phyloP scores from a whole-genome alignment of 2,329 filamentous ascomycete genomes.

The Trichophaea hybrida region DNA sequence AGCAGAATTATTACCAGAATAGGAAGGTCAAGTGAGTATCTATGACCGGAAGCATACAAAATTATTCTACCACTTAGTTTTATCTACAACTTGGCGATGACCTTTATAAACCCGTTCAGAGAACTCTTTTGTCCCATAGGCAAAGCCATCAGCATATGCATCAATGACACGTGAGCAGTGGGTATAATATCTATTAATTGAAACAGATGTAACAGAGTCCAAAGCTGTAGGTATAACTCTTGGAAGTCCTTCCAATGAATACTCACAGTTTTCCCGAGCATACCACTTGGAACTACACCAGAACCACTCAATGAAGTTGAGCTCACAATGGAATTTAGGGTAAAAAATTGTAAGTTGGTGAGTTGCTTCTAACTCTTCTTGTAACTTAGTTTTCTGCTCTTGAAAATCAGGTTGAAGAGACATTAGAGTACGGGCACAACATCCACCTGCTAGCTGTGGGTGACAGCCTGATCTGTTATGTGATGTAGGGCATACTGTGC shows the following conservation, averaged over 20 bases:
- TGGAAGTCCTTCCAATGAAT: slow-evolving; percentile 1
- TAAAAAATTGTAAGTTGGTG: slow-evolving; percentile 6
- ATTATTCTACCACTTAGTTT: too few relatives aligned
- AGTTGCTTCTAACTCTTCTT: slow-evolving; percentile 1
- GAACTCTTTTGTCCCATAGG: too few relatives aligned
- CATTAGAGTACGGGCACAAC: background rate
- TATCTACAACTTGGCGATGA: slow-evolving; percentile 6
- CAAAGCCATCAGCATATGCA: too few relatives aligned
- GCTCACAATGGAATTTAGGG: too few relatives aligned
- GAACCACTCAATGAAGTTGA: slow-evolving; percentile 10
- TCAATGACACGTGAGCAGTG: too few relatives aligned
- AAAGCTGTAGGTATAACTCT: too few relatives aligned
- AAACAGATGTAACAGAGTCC: too few relatives aligned
- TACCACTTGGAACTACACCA: too few relatives aligned
- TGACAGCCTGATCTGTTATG: background rate
- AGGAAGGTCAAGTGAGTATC: too few relatives aligned
- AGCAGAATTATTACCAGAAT: too few relatives aligned
- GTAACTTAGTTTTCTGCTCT: background rate
- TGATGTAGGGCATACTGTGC: background rate
- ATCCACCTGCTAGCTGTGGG: background rate
- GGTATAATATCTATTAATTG: too few relatives aligned
- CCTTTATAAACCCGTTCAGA: slow-evolving; percentile 9
- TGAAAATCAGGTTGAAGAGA: background rate
- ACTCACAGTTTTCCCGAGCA: slow-evolving; percentile 10
- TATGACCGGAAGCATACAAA: too few relatives aligned